A percentile compares a stretch with the other conserved stretches of the same genome.
These are phyloP conservation scores for Clonostachys rhizophaga DNA, from an alignment of 2,329 filamentous ascomycete species.

Conservation along the genomic window DNA sequence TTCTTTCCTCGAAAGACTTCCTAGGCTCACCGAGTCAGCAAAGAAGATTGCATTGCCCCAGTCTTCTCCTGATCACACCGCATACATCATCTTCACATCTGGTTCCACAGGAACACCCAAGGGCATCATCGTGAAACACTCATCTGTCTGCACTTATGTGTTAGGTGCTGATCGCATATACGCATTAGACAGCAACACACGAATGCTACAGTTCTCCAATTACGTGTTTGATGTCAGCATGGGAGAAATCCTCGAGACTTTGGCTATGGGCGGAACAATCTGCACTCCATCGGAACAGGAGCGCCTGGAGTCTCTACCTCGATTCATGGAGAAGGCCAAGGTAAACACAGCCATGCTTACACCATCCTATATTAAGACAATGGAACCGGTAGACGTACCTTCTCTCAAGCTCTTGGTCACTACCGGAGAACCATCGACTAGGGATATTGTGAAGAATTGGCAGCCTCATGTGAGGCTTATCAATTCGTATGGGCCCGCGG, in stretches of 20 bases:
- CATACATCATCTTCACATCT: conserved; percentile 14
- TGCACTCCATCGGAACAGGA: conserved; percentile 12
- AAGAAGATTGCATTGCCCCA: background rate
- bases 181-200: conserved; percentile 28
- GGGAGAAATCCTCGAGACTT: conserved; percentile 10
- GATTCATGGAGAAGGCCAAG: conserved; percentile 2
- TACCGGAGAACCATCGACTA: conserved; percentile 39
- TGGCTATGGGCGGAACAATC: conserved; percentile 10
- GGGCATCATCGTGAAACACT: conserved; percentile 11
- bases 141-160: conserved; percentile 1
- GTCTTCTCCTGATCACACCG: background rate
- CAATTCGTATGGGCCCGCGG: conserved; percentile 3
- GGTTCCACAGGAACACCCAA: conserved; percentile 15
- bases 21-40: background rate
- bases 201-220: conserved; percentile 46
- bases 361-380: background rate
- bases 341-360: conserved; percentile 4
- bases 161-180: conserved; percentile 17
- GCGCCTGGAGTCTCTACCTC: conserved; percentile 3
- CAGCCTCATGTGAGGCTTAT: conserved; percentile 11
- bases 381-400: conserved; percentile 29
- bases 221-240: conserved; percentile 46
- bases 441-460: conserved; percentile 24
- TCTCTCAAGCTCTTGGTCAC: conserved; percentile 35
- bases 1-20: background rate